phyloP scores from a whole-genome alignment of 164 flowering plant species.

The Vitis rupestris region DNA sequence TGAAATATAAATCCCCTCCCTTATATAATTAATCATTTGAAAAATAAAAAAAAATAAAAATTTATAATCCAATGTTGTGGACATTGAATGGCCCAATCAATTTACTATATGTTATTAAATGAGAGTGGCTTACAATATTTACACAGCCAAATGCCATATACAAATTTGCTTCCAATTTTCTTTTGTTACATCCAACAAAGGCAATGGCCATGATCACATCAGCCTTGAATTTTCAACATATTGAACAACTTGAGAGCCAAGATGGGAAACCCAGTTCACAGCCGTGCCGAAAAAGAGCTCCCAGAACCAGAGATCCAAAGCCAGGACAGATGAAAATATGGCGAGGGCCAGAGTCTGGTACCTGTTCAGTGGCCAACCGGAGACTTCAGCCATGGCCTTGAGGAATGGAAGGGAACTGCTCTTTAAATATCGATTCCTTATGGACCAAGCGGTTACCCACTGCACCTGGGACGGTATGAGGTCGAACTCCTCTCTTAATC shows the following conservation, averaged over 20 bases:
- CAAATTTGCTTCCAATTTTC: too few relatives aligned
- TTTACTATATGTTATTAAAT: too few relatives aligned
- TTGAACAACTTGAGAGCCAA: slow-evolving; percentile 42
- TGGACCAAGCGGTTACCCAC: slow-evolving; percentile 98
- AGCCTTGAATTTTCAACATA: slow-evolving; percentile 29
- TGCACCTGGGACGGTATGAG: slow-evolving; percentile 65
- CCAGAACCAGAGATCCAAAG: slow-evolving; percentile 97
- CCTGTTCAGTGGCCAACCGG: slow-evolving; percentile 89
- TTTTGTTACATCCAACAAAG: too few relatives aligned
- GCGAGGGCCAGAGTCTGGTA: slow-evolving; percentile 87
- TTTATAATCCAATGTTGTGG: too few relatives aligned
- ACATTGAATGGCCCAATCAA: too few relatives aligned
- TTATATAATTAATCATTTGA: too few relatives aligned
- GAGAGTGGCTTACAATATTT: too few relatives aligned
- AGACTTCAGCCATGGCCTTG: slow-evolving; percentile 58
- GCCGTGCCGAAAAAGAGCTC: slow-evolving; percentile 76
- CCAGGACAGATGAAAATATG: slow-evolving; percentile 78
- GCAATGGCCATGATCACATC: slow-evolving; percentile 6
- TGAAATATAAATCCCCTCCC: too few relatives aligned
- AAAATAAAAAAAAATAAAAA: too few relatives aligned
- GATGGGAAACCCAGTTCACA: slow-evolving; percentile 50
- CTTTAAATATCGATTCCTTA: slow-evolving; percentile 44
- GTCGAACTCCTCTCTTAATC: slow-evolving; percentile 77
- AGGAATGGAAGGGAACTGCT: slow-evolving; percentile 70
- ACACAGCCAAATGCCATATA: too few relatives aligned